A percentile compares a stretch with the other conserved stretches of the same genome.
Evolutionary conservation across 2,329 filamentous ascomycete genomes (phyloP).

Genomic region (Pseudohalonectria lignicola): DNA sequence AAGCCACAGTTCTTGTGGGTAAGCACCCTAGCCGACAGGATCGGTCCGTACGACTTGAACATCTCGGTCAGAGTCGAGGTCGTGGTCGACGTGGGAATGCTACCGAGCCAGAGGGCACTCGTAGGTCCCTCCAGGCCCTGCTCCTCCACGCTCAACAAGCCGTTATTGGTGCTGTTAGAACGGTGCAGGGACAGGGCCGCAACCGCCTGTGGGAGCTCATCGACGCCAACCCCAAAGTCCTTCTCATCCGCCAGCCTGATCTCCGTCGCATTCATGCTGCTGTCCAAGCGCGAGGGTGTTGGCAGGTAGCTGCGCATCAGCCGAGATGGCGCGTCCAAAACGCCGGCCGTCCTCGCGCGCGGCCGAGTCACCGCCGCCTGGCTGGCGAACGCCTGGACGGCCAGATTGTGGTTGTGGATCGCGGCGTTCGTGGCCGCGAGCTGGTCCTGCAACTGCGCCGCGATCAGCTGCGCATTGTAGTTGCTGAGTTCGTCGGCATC

Average conservation of each 20-base stretch:
- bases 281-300: constrained; percentile 62
- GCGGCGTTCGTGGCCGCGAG: constrained; percentile 53
- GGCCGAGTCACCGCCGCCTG: constrained; percentile 74
- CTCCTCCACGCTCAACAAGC: constrained; percentile 63
- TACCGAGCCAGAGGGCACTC: constrained; percentile 90
- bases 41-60: constrained; percentile 86
- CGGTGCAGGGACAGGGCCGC: constrained; percentile 66
- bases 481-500: constrained; percentile 39
- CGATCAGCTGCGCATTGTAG: constrained; percentile 44
- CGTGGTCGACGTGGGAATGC: constrained; percentile 93
- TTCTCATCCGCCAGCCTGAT: constrained; percentile 63
- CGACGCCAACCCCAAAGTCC: too few species aligned
- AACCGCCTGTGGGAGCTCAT: constrained; percentile 71
- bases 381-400: constrained; percentile 83
- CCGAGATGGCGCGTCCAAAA: constrained; percentile 68
- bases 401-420: constrained; percentile 85
- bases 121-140: constrained; percentile 79
- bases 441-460: constrained; percentile 51
- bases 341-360: constrained; percentile 81
- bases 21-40: constrained; percentile 82
- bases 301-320: constrained; percentile 64
- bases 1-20: constrained; percentile 99
- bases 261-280: constrained; percentile 64
- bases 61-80: constrained; percentile 91
- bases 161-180: constrained; percentile 55